Base-by-base conservation (phyloP, 1,139 yeast genomes). In the Taphrina populina region DNA sequence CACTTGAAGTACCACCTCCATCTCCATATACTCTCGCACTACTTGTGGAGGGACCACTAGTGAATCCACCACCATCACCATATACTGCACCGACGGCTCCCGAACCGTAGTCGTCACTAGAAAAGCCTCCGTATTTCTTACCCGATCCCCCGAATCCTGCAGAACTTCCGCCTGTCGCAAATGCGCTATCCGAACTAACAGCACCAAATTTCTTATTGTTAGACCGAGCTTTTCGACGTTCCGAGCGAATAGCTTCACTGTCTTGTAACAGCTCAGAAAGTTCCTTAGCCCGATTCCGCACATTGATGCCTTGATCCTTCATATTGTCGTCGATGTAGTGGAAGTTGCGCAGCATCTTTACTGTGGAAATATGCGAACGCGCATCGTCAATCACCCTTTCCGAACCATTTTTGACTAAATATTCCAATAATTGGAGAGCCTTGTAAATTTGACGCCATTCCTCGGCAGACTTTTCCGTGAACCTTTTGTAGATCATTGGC, bases 361-460 rank as follows among this genome's bases (percentile, higher is more conserved):
- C 82, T 59, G 90, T 77, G 17, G 87, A 81, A 59, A 87, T 69
- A 69, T 88, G 94, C 27, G 94, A 80, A 58, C 97, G 78, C 3
- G 95, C 90, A 63, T 92, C 96, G 71, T 92, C 98, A 59, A 94
- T 94, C 61, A 94, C 88, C 61, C 96, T 76, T 70, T 94, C 98
- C 32, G 92, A 81, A 0, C 98, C 99, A 67, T 92, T 86, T 68
- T 88, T 88, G 62, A 94, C 78, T 65, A 92, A 76, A 68, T 87
- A 92, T 65, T 92, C 99, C 68, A 92, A 77, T 66, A 92, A 76
- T 69, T 90, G 97, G 64, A 92, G 76, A 6, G 96, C 82, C 72
- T 92, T 92, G 74, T 92, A 92, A 62, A 92, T 90, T 69, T 92
- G 99, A 69, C 99, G 81, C 99, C 99, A 92, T 72, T 92, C 97